Evolutionary conservation across 176 grass and related monocot genomes (phyloP).

Genomic region (Cymbopogon citratus): DNA sequence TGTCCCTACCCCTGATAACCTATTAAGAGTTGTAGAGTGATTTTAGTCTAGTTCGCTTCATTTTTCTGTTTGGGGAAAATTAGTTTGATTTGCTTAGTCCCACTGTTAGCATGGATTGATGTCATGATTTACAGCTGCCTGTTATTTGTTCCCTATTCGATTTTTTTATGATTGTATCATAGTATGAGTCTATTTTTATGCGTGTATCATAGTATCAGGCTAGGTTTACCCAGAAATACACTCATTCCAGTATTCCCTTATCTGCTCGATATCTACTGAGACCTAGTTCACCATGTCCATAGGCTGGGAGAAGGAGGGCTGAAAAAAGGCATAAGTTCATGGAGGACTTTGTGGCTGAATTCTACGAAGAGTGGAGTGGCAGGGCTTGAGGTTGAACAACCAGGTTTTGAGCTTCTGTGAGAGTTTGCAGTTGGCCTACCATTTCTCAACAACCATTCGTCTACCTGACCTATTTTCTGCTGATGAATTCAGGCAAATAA

Average conservation of each 20-base stretch:
- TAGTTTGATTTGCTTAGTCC: neutral
- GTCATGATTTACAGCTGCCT: slow-evolving; percentile 1
- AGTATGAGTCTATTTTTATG: neutral
- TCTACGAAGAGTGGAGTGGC: slow-evolving; percentile 85
- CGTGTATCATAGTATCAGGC: neutral
- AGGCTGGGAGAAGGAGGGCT: slow-evolving; percentile 86
- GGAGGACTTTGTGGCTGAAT: slow-evolving; percentile 79
- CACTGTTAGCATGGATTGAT: neutral
- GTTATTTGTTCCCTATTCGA: neutral
- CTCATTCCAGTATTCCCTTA: neutral
- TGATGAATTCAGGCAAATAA: slow-evolving; percentile 3
- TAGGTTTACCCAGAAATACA: neutral
- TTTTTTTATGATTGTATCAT: neutral
- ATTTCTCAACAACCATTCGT: slow-evolving; percentile 19
- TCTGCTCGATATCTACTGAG: slow-evolving; percentile 6
- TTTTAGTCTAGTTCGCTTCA: neutral
- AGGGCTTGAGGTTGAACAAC: slow-evolving; percentile 60
- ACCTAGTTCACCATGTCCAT: neutral
- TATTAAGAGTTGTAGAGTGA: slow-evolving; percentile 10
- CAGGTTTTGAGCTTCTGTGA: slow-evolving; percentile 20
- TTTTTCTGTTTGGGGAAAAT: neutral
- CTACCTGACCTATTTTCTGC: neutral
- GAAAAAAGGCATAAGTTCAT: slow-evolving; percentile 81
- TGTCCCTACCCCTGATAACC: neutral
- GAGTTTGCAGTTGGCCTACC: slow-evolving; percentile 43